Base-by-base conservation (phyloP, 2,329 filamentous ascomycete genomes). In the Lachnellula hyalina region DNA sequence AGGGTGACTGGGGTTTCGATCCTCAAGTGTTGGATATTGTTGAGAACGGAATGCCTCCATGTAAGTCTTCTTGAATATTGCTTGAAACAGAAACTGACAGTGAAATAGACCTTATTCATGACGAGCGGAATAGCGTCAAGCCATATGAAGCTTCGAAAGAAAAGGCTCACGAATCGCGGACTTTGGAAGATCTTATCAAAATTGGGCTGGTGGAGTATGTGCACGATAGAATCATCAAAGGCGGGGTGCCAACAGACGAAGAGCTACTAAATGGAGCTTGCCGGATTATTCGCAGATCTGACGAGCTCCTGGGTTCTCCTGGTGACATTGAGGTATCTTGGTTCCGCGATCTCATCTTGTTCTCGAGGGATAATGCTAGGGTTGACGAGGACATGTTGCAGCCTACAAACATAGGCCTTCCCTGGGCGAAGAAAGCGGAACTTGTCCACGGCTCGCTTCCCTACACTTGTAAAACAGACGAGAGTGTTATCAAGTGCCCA, bases 1-100 rank as follows among this genome's bases (percentile, higher is more conserved):
- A 84, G 75, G 83, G 83, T 73, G 83, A 84, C 70, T 85, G 83
- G 82, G 83, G 83, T 75, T 85, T 86, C 59, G 83, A 85, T 53
- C 72, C 73, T 28, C 77, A 80, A 36, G 77, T 86, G 42, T 73
- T 84, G 61, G 75, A 82, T 58, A 79, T 85, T 74, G 79, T 86
- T 63, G 83, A 86, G 69, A 85, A 85, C 65, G 82, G 82, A 47
- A 84, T 86, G 55, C 83, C 83, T 52, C 82, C 83, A 49, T 85
- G 81, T 83, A 77, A 78, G 72, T 71, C n/a, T n/a, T n/a, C 3
- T 47, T 67, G 23, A 51, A 36, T 5, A 65, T 65, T 72, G 32
- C 21, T 51, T 57, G 55, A 47, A 50, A 66, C 17, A 36, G 17
- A 49, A 45, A n/a, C 52, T 64, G 15, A 60, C 40, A 34, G 23